Evolutionary conservation across 768 basidiomycete species (phyloP), one percentile per base, ranked within the genome.

Genomic region (Lactarius quietus): DNA sequence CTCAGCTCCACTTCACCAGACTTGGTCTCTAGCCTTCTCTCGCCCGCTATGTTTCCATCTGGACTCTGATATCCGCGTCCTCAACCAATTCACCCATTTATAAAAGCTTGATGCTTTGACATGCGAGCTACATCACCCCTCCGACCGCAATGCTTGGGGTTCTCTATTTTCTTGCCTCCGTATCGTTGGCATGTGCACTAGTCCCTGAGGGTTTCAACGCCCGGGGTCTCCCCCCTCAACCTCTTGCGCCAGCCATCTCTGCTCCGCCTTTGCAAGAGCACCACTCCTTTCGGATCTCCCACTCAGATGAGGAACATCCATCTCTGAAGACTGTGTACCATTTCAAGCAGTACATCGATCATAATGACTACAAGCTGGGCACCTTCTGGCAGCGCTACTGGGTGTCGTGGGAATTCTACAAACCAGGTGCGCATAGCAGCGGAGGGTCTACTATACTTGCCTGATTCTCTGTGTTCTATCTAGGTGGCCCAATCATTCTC

Each of bases 361-460:
- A 84, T 72, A 79, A 72, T 38, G 74, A 84, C 66, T 84, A 86
- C n/a, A 76, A 79, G 31, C 76, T 83, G 26, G 89, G 89, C 23
- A 90, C 88, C n/a, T 92, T 92, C 41, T 78, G 84, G 72, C 89
- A 90, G 74, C 82, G 89, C 39, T 90, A 81, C 74, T 90, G 41
- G 41, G 41, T 8, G 41, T 43, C 84, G 35, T 87, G 79, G 74
- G 85, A 90, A 73, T 88, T 79, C 41, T 90, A 90, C 68, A 77
- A 86, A 73, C 39, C 62, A 15, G 76, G 76, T 76, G 41, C 36
- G 71, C 33, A 8, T 65, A 1, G 28, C 29, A 18, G 3, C 18
- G 36, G 35, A 39, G n/a, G 38, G 20, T 17, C 51, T 8, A 2
- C 20, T 9, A 4, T 43, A 43, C 51, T 29, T 29, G 26, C 51